A percentile compares a stretch with the other conserved stretches of the same genome.
These are phyloP conservation scores for Eucalyptus melliodora DNA, from an alignment of 345 rosid genomes.

Conservation along the genomic window DNA sequence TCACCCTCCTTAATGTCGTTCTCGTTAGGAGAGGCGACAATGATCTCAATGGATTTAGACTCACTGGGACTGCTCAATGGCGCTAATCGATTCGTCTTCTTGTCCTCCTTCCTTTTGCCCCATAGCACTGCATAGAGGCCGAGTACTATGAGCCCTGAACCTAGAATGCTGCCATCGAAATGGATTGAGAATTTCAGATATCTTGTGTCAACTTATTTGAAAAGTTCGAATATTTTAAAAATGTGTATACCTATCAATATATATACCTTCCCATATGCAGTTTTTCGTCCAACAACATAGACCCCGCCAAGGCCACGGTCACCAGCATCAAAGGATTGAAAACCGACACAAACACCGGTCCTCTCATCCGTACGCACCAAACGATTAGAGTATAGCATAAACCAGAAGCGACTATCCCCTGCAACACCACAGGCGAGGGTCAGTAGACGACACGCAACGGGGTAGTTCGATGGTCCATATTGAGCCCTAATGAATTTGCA, in stretches of 20 bases:
- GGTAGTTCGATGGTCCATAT: neutral
- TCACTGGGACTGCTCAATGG: neutral
- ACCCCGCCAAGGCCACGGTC: neutral
- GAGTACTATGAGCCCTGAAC: neutral
- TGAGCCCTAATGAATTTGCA: neutral
- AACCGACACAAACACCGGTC: conserved; percentile 10
- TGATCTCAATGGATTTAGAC: neutral
- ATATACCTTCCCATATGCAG: conserved; percentile 18
- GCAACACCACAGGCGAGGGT: neutral
- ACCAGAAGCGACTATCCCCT: conserved; percentile 10
- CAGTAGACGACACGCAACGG: no score
- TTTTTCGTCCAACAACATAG: conserved; percentile 10
- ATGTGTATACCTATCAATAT: neutral
- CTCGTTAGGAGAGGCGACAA: neutral
- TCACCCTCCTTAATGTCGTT: neutral
- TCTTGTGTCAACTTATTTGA: no score
- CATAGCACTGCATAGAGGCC: conserved; percentile 8
- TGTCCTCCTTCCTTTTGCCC: conserved; percentile 12
- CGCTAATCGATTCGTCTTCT: neutral
- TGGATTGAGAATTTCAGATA: neutral
- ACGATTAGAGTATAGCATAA: neutral
- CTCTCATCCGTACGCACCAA: conserved; percentile 10
- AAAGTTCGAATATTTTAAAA: neutral
- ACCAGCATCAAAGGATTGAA: conserved; percentile 20
- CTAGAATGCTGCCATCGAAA: neutral